Evolutionary conservation across 1,284 basidiomycete genomes (phyloP), one percentile per base, ranked within the genome.

Genomic region (Irpex sp.): DNA sequence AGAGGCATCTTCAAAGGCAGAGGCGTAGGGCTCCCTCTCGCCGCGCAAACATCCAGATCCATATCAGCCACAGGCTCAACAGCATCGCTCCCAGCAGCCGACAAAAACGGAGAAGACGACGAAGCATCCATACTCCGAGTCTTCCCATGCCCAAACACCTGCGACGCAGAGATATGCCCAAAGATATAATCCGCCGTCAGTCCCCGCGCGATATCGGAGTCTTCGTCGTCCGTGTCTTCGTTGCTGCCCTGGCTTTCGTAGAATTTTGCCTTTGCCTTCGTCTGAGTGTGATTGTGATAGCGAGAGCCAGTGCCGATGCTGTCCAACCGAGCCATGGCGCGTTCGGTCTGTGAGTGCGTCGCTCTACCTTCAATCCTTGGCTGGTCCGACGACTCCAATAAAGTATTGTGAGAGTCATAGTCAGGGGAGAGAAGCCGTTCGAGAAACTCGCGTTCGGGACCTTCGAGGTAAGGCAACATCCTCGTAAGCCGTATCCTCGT

Each of bases 401-500:
- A 9, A 19, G 39, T 47, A 55, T 35, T 26, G 49, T 11, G 35
- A 15, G 54, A 21, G 56, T 64, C 47, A 53, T 26, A 26, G 49
- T n/a, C 39, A 15, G 54, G 21, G 54, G 65, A 33, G 51, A 73
- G 61, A 5, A 72, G 61, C 53, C 70, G 69, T 13, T 71, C 67
- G 7, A 77, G 64, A 15, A 66, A n/a, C 8, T 57, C 64, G 11
- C 70, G 61, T 66, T 73, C 67, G 67, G 73, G 57, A 50, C 73
- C 61, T 58, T 72, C 47, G 1, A 89, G 69, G 69, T 81, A 84
- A 9, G 72, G 71, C 43, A 75, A 75, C 63, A 88, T 74, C 3
- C 79, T 70, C 4, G 76, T 72, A 17, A 85, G 65, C 68, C 79
- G 86, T 61, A 72, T 72, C 51, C 72, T 68, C 58, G 80, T 68